These are phyloP conservation scores for Diaporthe aspalathi DNA, from an alignment of 2,329 filamentous ascomycete species.

Conservation along the genomic window DNA sequence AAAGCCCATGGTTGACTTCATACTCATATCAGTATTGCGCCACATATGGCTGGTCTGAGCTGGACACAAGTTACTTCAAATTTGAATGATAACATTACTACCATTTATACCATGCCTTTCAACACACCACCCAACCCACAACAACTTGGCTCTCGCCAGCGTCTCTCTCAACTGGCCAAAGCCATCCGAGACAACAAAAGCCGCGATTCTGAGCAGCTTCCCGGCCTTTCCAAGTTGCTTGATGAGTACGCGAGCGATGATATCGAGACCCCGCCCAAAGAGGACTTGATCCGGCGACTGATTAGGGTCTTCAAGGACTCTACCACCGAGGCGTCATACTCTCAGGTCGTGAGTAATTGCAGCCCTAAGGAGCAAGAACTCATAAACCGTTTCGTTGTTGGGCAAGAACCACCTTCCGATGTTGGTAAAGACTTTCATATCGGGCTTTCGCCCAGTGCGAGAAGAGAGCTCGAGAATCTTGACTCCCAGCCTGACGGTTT, in stretches of 20 bases:
- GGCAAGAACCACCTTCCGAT: not conserved
- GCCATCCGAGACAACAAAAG: not conserved
- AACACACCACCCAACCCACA: not conserved
- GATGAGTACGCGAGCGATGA: not conserved
- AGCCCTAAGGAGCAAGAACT: not conserved
- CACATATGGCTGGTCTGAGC: no score
- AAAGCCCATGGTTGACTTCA: not conserved
- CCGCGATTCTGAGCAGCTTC: not conserved
- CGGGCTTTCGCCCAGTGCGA: not conserved
- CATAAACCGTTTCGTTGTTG: not conserved
- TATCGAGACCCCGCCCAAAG: not conserved
- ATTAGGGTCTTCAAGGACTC: constrained; percentile 7
- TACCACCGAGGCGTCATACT: not conserved
- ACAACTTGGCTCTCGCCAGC: not conserved
- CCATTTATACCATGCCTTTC: not conserved
- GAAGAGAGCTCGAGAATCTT: not conserved
- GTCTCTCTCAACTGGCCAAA: not conserved
- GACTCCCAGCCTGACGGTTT: not conserved
- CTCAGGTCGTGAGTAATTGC: not conserved
- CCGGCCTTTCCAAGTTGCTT: not conserved
- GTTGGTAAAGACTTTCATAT: constrained; percentile 3
- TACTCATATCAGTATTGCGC: not conserved
- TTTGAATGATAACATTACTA: not conserved
- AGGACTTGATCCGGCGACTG: constrained; percentile 2
- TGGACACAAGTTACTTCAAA: not conserved